A percentile compares a stretch with the other conserved stretches of the same genome.
Evolutionary conservation across 208 protist species (phyloP).

Genomic region (Crithidia fasciculata): DNA sequence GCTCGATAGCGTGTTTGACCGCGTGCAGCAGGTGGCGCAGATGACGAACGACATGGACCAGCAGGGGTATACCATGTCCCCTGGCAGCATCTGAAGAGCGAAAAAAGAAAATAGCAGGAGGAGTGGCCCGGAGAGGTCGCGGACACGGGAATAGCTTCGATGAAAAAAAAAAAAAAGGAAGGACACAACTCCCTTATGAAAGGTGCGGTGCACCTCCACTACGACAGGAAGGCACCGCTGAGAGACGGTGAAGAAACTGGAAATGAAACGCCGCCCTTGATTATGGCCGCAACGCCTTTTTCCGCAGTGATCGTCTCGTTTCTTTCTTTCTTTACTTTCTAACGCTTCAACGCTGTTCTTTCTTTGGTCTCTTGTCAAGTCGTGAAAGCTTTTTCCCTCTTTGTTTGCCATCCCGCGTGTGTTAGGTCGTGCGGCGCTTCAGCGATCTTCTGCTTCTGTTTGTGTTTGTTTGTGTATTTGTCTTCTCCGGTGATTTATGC

Average conservation of each 20-base stretch:
- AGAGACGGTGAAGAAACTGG: too few relatives aligned
- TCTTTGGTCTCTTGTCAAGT: background rate
- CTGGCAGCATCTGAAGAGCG: conserved; percentile 22
- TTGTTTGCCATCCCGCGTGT: too few relatives aligned
- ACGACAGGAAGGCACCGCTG: too few relatives aligned
- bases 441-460: background rate
- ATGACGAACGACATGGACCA: conserved; percentile 42
- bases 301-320: background rate
- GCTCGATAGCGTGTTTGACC: conserved; percentile 86
- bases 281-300: too few relatives aligned
- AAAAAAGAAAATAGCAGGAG: background rate
- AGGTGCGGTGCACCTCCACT: too few relatives aligned
- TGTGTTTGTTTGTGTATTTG: background rate
- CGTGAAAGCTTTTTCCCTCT: too few relatives aligned
- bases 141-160: background rate
- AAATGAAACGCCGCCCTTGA: too few relatives aligned
- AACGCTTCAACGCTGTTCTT: background rate
- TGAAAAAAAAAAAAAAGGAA: conserved; percentile 1
- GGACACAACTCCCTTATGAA: too few relatives aligned
- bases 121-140: background rate
- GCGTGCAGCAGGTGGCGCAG: conserved; percentile 70
- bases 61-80: conserved; percentile 33
- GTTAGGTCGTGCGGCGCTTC: too few relatives aligned
- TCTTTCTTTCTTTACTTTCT: background rate
- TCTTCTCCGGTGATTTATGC: background rate